A percentile compares a stretch with the other conserved stretches of the same genome.
Conservation (phyloP, 352 stramenopile genomes). For the Pythium myriotylum region DNA sequence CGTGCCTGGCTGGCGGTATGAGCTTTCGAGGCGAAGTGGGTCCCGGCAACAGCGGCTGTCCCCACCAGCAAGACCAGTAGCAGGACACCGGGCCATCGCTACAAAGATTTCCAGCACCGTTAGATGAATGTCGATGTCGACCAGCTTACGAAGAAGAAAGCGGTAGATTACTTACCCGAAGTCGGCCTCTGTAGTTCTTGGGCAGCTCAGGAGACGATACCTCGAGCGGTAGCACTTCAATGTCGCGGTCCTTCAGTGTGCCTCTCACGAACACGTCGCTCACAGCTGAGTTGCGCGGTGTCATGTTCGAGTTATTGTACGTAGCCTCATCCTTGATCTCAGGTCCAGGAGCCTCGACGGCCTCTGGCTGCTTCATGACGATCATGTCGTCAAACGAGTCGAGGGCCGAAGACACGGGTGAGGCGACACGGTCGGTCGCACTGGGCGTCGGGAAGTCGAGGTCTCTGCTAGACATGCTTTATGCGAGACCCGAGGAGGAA, state of each 20-base stretch:
- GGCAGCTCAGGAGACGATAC: neutral
- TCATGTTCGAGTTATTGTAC: too few relatives aligned
- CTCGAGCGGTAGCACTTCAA: neutral
- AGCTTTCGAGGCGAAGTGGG: slow-evolving; percentile 4
- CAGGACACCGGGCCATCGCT: slow-evolving; percentile 32
- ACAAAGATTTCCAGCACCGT: slow-evolving; percentile 1
- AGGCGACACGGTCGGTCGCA: too few relatives aligned
- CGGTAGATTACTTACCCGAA: neutral
- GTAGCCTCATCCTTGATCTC: too few relatives aligned
- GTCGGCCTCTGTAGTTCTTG: neutral
- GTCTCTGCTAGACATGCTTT: too few relatives aligned
- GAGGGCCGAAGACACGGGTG: too few relatives aligned
- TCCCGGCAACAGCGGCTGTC: slow-evolving; percentile 16
- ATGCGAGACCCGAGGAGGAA: too few relatives aligned
- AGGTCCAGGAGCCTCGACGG: too few relatives aligned
- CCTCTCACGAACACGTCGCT: neutral
- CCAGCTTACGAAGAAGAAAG: neutral
- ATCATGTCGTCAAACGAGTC: too few relatives aligned
- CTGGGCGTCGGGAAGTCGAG: too few relatives aligned
- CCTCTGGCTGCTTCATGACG: too few relatives aligned
- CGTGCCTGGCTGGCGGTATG: slow-evolving; percentile 3
- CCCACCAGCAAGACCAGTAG: slow-evolving; percentile 21
- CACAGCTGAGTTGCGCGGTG: too few relatives aligned
- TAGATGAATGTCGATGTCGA: neutral
- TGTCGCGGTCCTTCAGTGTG: neutral